Percentiles rank a stretch among this genome's conserved stretches.
Evolutionary conservation across 192 early-diverging fungal genomes (phyloP).

Genomic region (Gonapodya prolifera): DNA sequence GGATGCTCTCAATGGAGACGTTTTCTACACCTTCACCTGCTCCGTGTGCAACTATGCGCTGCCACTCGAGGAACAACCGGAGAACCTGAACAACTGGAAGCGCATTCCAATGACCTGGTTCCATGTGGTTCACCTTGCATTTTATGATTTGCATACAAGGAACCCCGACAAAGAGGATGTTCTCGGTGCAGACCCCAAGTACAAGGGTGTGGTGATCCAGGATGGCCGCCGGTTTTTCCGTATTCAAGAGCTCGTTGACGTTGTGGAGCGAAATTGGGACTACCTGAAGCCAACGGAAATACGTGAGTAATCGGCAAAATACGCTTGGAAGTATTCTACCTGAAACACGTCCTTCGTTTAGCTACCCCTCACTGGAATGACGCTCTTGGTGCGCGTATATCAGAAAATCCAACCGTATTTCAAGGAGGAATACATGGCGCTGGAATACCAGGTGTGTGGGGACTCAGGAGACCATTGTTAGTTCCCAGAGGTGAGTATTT

Average conservation of each 20-base stretch:
- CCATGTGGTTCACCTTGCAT: not conserved
- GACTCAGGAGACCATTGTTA: too few relatives aligned
- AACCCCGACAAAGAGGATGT: not conserved
- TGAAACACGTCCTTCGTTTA: too few relatives aligned
- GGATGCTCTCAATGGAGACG: constrained; percentile 54
- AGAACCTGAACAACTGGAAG: not conserved
- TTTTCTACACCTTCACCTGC: constrained; percentile 63
- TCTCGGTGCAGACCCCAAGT: not conserved
- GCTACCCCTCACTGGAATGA: too few relatives aligned
- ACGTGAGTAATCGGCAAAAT: not conserved
- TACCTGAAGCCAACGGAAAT: not conserved
- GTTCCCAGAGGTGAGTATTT: too few relatives aligned
- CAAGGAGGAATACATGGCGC: too few relatives aligned
- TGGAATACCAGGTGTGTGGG: too few relatives aligned
- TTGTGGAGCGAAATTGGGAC: not conserved
- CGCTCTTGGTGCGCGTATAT: too few relatives aligned
- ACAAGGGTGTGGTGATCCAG: not conserved
- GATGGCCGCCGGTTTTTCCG: not conserved
- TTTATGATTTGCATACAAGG: not conserved
- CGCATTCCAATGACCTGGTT: not conserved
- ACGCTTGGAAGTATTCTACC: too few relatives aligned
- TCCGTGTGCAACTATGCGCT: constrained; percentile 41
- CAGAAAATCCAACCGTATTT: too few relatives aligned
- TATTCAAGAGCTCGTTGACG: not conserved
- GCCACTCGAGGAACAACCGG: not conserved